These are phyloP conservation scores for Nowakowskiella sp. DNA, from an alignment of 192 early-diverging fungal genomes.

Conservation along the genomic window DNA sequence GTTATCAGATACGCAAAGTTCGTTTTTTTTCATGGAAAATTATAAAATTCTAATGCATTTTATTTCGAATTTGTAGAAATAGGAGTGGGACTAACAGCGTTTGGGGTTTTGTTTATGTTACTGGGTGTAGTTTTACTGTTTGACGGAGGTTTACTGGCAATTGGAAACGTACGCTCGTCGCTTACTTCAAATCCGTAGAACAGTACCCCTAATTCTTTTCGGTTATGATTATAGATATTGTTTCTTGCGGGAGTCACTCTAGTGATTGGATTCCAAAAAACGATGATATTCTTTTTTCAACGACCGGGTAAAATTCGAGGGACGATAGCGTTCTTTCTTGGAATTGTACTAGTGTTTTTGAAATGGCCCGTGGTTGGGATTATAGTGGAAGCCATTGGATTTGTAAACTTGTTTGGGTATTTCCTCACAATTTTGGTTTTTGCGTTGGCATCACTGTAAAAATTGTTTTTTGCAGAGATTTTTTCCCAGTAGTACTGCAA, in stretches of 20 bases:
- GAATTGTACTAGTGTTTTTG: conserved; percentile 80
- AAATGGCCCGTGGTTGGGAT: conserved; percentile 89
- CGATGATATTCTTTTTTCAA: conserved; percentile 73
- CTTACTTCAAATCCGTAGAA: background rate
- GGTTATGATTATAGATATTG: conserved; percentile 52
- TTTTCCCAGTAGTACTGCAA: conserved; percentile 86
- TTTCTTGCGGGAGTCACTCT: conserved; percentile 83
- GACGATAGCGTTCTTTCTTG: conserved; percentile 80
- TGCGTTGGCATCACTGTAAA: background rate
- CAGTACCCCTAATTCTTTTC: background rate
- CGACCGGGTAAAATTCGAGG: conserved; percentile 80
- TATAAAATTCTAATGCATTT: background rate
- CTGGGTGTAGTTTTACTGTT: conserved; percentile 93
- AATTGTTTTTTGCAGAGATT: conserved; percentile 59
- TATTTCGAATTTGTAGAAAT: conserved; percentile 49
- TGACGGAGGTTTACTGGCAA: conserved; percentile 88
- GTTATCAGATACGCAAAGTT: conserved; percentile 68
- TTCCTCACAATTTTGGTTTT: background rate
- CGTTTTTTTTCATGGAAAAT: conserved; percentile 13
- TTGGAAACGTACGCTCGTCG: conserved; percentile 77
- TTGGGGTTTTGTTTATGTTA: conserved; percentile 84
- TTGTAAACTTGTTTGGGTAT: conserved; percentile 96
- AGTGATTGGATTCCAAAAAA: conserved; percentile 83
- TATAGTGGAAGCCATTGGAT: conserved; percentile 83
- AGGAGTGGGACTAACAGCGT: conserved; percentile 89